Conservation (phyloP, 2,329 filamentous ascomycete species). For the Clonostachys byssicola region DNA sequence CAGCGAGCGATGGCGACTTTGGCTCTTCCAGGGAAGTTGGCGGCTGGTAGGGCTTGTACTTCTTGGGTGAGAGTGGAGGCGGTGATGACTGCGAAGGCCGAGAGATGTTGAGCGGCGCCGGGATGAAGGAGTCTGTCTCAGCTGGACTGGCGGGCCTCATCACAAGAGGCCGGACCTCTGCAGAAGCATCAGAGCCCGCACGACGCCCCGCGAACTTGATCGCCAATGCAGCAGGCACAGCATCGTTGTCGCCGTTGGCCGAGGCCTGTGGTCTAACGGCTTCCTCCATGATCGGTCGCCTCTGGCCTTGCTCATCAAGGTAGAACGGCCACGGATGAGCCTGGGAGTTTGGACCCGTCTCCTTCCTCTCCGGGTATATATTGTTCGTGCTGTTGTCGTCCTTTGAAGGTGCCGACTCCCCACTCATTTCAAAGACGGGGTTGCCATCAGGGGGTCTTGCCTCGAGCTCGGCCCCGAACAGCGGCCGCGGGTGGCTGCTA, state of each 20-base stretch:
- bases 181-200: background rate
- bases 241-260: no score
- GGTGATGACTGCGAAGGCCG: constrained; percentile 12
- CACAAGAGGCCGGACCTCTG: background rate
- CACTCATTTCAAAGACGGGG: constrained; percentile 23
- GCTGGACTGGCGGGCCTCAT: constrained; percentile 2
- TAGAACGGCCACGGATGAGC: constrained; percentile 1
- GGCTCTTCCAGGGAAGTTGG: constrained; percentile 6
- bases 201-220: no score
- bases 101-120: constrained; percentile 16
- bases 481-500: constrained; percentile 11
- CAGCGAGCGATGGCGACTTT: constrained; percentile 14
- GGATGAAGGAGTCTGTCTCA: background rate
- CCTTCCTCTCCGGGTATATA: background rate
- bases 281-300: no score
- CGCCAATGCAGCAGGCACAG: no score
- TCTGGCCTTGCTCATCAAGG: no score
- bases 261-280: no score
- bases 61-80: background rate
- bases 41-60: constrained; percentile 8
- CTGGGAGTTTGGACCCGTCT: constrained; percentile 3
- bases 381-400: constrained; percentile 1
- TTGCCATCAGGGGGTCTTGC: constrained; percentile 11
- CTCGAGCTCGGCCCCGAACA: constrained; percentile 23
- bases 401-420: constrained; percentile 13